phyloP scores from a whole-genome alignment of 1,284 basidiomycete genomes.

The Fistulina hepatica region DNA sequence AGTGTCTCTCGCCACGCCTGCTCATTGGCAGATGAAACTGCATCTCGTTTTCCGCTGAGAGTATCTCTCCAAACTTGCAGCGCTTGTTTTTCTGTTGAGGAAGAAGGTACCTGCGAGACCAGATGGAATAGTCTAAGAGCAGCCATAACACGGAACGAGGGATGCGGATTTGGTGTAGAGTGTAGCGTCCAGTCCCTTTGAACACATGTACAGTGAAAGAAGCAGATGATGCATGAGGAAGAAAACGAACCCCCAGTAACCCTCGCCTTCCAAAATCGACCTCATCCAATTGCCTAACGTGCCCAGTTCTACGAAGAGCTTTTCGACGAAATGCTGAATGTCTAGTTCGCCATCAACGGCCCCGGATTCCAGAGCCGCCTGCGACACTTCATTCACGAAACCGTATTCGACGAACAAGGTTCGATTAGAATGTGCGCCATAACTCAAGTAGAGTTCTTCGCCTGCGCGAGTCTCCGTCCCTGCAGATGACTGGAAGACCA shows the following conservation, averaged over 20 bases:
- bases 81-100: neutral
- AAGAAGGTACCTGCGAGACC: conserved; percentile 21
- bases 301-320: conserved; percentile 32
- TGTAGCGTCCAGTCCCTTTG: conserved; percentile 69
- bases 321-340: conserved; percentile 46
- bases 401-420: conserved; percentile 79
- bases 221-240: conserved; percentile 4
- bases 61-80: conserved; percentile 41
- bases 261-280: conserved; percentile 39
- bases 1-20: conserved; percentile 27
- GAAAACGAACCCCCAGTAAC: conserved; percentile 64
- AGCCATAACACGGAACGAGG: conserved; percentile 66
- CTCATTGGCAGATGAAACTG: conserved; percentile 32
- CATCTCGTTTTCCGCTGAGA: conserved; percentile 33
- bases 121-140: conserved; percentile 56
- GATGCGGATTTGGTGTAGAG: conserved; percentile 42
- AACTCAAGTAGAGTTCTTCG: conserved; percentile 63
- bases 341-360: conserved; percentile 44
- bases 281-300: conserved; percentile 34
- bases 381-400: conserved; percentile 36
- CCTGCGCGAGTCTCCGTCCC: conserved; percentile 33
- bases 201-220: conserved; percentile 10
- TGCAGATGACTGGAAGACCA: conserved; percentile 40
- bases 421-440: conserved; percentile 66
- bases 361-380: conserved; percentile 20